Evolutionary conservation across 2,329 filamentous ascomycete genomes (phyloP), one percentile per base, ranked within the genome.

Genomic region (Pseudogymnoascus sp.): DNA sequence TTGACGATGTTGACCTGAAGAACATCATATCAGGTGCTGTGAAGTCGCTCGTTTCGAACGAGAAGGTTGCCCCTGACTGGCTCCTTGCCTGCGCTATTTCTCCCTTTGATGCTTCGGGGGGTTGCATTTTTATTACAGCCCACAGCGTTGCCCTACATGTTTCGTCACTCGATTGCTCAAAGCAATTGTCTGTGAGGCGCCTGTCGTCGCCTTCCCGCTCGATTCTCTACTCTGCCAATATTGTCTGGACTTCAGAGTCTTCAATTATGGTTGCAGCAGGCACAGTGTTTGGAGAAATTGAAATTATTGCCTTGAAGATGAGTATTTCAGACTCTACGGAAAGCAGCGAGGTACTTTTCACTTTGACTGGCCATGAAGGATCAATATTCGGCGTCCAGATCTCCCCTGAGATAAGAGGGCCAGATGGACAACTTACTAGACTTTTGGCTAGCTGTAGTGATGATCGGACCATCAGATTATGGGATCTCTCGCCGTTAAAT

Each of bases 371-470:
- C 0, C 95, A 99, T 71, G 92, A 97, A 71, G 95, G 95, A 0
- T 97, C 93, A 0, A 88, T 99, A 28, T 99, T 97, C 68, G 93
- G 91, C 1, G 89, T 99, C 2, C 82, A 86, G 33, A 88, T 97
- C 36, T 96, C 91, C 0, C 77, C 82, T 0, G 72, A 77, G 68
- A 74, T 87, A 19, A 65, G 67, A 6, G 68, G 76, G 21, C 66
- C 73, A 1, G 73, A 76, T 13, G 78, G 77, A 0, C 72, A 71
- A 6, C 72, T 72, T 19, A 77, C 78, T 26, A 81, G 89, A 61
- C 74, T 96, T n/a, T 79, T 99, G 35, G 90, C 88, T 13, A 97
- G 90, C 70, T 99, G 95, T 73, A 97, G 93, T 71, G 95, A 99
- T 72, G 95, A 99, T 75, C 83, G 95, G 61, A 96, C 92, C 0